Percentiles rank a stretch among this genome's conserved stretches.
Evolutionary conservation across 2,329 filamentous ascomycete genomes (phyloP).

Genomic region (Cadophora luteo-olivacea): DNA sequence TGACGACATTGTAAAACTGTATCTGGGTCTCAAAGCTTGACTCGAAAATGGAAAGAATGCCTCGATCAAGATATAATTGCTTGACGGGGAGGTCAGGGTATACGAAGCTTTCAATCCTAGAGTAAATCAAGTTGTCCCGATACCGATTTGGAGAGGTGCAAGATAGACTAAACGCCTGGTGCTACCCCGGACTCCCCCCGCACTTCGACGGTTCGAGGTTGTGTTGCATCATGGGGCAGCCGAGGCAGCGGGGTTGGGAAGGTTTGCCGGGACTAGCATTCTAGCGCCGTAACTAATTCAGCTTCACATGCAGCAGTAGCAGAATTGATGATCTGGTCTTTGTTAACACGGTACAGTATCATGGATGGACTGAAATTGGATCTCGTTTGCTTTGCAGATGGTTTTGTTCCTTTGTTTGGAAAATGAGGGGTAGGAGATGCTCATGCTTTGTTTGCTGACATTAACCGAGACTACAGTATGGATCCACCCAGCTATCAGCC

Average conservation of each 20-base stretch:
- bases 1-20: conserved; percentile 24
- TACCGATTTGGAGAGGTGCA: not conserved
- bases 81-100: not conserved
- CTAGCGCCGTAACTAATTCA: not conserved
- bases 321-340: not conserved
- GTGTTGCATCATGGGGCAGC: not conserved
- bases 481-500: not conserved
- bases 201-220: not conserved
- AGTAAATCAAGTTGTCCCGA: not conserved
- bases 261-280: not conserved
- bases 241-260: not conserved
- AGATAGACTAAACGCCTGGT: not conserved
- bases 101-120: not conserved
- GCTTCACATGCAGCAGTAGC: not conserved
- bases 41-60: too few relatives aligned
- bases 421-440: not conserved
- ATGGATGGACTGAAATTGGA: not conserved
- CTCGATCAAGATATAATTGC: not conserved
- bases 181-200: conserved; percentile 11
- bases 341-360: not conserved
- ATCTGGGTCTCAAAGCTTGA: not conserved
- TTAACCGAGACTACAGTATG: not conserved
- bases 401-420: not conserved
- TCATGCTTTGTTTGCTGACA: not conserved
- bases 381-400: not conserved